Percentiles rank a stretch among this genome's conserved stretches.
Evolutionary conservation across 495 filamentous ascomycete species (phyloP).

Genomic region (Penicillium bovifimosum): DNA sequence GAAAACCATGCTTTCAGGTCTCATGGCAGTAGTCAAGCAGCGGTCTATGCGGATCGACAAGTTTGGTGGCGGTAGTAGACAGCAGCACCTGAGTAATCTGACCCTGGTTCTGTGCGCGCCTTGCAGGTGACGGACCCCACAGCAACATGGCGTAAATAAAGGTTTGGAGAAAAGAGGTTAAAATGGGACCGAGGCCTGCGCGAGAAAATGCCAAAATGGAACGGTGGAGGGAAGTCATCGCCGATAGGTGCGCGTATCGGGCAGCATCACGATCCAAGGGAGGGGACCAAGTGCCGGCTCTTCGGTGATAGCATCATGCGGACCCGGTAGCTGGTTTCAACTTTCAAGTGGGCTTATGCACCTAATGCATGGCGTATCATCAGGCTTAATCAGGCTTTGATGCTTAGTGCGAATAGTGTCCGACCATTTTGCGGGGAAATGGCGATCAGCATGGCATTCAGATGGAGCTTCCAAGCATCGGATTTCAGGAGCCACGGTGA

Average conservation of each 20-base stretch:
- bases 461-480: background rate
- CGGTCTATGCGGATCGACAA: constrained; percentile 26
- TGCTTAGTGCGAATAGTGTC: constrained; percentile 9
- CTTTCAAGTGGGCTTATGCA: constrained; percentile 3
- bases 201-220: background rate
- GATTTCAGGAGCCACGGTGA: background rate
- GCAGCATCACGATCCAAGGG: background rate
- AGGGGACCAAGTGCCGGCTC: constrained; percentile 7
- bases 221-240: background rate
- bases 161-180: constrained; percentile 14
- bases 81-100: constrained; percentile 1
- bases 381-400: background rate
- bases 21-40: constrained; percentile 26
- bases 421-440: constrained; percentile 19
- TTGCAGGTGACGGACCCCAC: constrained; percentile 21
- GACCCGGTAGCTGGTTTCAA: constrained; percentile 10
- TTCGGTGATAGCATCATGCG: constrained; percentile 24
- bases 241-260: constrained; percentile 1
- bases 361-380: background rate
- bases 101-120: background rate
- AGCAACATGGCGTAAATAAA: constrained; percentile 23
- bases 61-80: constrained; percentile 5
- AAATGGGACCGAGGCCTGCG: background rate
- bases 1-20: constrained; percentile 7
- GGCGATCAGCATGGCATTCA: constrained; percentile 14